A percentile compares a stretch with the other conserved stretches of the same genome.
Conservation (phyloP, 2,329 filamentous ascomycete species). For the Davidsoniella australis region DNA sequence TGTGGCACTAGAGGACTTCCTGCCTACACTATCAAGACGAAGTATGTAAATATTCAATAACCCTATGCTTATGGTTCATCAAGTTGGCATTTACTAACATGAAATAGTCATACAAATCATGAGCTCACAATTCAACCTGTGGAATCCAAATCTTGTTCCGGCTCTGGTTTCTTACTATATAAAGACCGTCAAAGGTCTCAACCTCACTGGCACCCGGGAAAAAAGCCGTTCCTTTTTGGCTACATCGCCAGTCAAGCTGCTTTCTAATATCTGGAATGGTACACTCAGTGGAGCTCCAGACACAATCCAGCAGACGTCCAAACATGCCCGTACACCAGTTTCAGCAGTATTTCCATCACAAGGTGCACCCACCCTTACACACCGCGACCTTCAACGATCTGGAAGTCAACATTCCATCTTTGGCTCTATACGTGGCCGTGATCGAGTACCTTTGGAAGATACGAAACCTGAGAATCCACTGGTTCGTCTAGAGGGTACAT, state of each 20-base stretch:
- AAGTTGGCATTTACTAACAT: not conserved
- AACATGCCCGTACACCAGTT: conserved; percentile 25
- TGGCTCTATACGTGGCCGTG: conserved; percentile 35
- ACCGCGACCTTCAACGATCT: conserved; percentile 22
- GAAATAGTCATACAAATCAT: conserved; percentile 52
- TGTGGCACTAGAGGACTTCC: conserved; percentile 52
- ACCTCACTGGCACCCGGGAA: conserved; percentile 43
- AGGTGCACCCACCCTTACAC: conserved; percentile 21
- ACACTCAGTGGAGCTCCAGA: conserved; percentile 19
- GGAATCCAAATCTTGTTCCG: conserved; percentile 45
- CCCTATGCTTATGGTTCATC: not conserved
- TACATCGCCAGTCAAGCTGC: conserved; percentile 76
- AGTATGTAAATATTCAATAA: conserved; percentile 29
- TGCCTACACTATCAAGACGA: conserved; percentile 58
- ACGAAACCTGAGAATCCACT: conserved; percentile 45
- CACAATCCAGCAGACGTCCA: conserved; percentile 20
- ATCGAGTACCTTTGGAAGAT: conserved; percentile 28
- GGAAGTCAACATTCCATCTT: conserved; percentile 37
- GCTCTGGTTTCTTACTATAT: conserved; percentile 62
- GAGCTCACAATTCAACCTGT: conserved; percentile 50
- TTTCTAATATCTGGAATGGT: conserved; percentile 64
- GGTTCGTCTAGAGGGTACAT: conserved; percentile 63
- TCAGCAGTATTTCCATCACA: conserved; percentile 20
- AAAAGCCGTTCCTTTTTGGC: conserved; percentile 54
- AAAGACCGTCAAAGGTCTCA: conserved; percentile 56